Percentiles rank a stretch among this genome's conserved stretches.
These are phyloP conservation scores for Zygosaccharomyces gambellarensis DNA, from an alignment of 805 yeast genomes.

Conservation along the genomic window DNA sequence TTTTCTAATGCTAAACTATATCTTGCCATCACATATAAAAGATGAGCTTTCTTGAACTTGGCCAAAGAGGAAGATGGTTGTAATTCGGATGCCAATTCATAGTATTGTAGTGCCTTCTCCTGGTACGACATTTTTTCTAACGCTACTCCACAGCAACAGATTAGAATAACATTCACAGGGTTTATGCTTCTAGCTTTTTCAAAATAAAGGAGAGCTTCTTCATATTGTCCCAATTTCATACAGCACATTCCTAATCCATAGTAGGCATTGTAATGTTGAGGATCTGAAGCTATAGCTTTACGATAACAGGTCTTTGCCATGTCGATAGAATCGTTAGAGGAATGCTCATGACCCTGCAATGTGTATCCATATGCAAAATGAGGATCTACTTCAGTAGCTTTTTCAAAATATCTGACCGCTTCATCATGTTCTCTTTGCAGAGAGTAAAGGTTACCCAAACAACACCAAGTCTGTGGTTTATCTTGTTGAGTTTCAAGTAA, in stretches of 20 bases:
- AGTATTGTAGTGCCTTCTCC: conserved; percentile 72
- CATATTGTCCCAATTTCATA: conserved; percentile 77
- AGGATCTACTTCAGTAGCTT: conserved; percentile 65
- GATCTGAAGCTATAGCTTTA: conserved; percentile 67
- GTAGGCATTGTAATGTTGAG: conserved; percentile 86
- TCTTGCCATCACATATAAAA: conserved; percentile 63
- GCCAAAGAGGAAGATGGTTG: conserved; percentile 87
- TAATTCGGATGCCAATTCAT: conserved; percentile 72
- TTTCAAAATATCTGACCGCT: conserved; percentile 80
- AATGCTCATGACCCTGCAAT: conserved; percentile 87
- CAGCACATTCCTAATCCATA: conserved; percentile 95
- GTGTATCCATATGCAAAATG: conserved; percentile 85
- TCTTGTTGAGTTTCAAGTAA: conserved; percentile 57
- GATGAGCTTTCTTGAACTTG: conserved; percentile 81
- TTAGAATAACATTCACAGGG: conserved; percentile 81
- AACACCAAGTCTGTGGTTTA: conserved; percentile 88
- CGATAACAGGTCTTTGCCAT: conserved; percentile 81
- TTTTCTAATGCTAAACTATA: conserved; percentile 68
- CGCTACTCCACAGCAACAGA: conserved; percentile 93
- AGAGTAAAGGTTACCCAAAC: conserved; percentile 84
- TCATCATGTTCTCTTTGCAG: conserved; percentile 79
- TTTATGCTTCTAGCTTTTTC: conserved; percentile 82
- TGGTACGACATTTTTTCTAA: conserved; percentile 67
- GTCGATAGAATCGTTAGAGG: conserved; percentile 85
- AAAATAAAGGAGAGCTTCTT: conserved; percentile 80